Evolutionary conservation across 1,284 basidiomycete genomes (phyloP).

Genomic region (Moesziomyces sp.): DNA sequence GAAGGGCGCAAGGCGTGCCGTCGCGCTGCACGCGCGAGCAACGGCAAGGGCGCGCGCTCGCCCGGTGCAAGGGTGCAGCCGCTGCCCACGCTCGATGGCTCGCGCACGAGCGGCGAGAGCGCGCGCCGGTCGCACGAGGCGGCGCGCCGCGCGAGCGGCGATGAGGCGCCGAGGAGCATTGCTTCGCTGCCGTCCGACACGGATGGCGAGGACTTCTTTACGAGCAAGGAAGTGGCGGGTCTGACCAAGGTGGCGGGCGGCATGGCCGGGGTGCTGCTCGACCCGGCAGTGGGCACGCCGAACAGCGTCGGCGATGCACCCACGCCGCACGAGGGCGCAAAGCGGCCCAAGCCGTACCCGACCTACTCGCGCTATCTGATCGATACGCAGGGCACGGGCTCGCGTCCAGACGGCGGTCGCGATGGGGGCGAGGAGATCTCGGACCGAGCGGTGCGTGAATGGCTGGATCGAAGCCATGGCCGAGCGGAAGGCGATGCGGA

Average conservation of each 20-base stretch:
- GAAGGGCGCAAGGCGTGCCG: conserved; percentile 50
- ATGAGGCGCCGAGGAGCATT: conserved; percentile 15
- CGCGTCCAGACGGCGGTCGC: not conserved
- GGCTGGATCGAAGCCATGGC: conserved; percentile 26
- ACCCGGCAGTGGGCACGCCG: conserved; percentile 38
- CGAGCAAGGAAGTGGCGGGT: conserved; percentile 24
- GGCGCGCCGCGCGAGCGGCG: not conserved
- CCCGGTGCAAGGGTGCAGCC: conserved; percentile 7
- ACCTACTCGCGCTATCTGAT: conserved; percentile 31
- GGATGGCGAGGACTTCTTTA: conserved; percentile 48
- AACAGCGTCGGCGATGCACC: conserved; percentile 20
- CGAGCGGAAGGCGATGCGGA: not conserved
- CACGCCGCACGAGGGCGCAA: conserved; percentile 5
- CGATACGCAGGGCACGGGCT: conserved; percentile 13
- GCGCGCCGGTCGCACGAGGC: not conserved
- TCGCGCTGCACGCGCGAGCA: conserved; percentile 16
- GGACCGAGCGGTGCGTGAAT: conserved; percentile 21
- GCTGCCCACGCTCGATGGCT: conserved; percentile 22
- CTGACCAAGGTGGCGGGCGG: conserved; percentile 16
- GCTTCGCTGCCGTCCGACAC: conserved; percentile 34
- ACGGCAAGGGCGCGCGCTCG: conserved; percentile 10
- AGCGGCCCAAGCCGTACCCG: conserved; percentile 42
- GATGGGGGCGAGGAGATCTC: conserved; percentile 6
- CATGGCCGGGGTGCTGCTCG: conserved; percentile 3
- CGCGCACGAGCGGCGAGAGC: conserved; percentile 34